A percentile compares a stretch with the other conserved stretches of the same genome.
These are phyloP conservation scores for Kuraishia hungarica DNA, from an alignment of 805 yeast genomes.

Conservation along the genomic window DNA sequence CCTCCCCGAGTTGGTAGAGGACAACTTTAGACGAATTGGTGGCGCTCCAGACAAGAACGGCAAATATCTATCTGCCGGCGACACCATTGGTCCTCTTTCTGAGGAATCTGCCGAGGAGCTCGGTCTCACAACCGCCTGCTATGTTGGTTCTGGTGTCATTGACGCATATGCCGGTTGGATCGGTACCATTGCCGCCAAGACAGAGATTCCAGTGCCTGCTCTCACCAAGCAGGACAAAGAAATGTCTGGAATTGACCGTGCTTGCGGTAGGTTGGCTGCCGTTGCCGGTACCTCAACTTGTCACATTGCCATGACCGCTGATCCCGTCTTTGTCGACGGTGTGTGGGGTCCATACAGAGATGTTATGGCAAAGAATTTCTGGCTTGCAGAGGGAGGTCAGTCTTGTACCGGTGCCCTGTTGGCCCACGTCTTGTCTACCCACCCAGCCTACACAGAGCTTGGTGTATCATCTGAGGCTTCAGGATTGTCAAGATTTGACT, in stretches of 20 bases:
- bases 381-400: conserved; percentile 99
- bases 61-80: conserved; percentile 78
- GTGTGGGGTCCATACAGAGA: conserved; percentile 99
- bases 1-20: conserved; percentile 67
- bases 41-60: conserved; percentile 75
- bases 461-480: conserved; percentile 59
- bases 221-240: conserved; percentile 40
- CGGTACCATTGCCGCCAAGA: conserved; percentile 92
- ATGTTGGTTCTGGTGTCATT: conserved; percentile 92
- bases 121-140: conserved; percentile 72
- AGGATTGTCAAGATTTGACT: conserved; percentile 71
- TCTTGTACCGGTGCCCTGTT: conserved; percentile 92
- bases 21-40: conserved; percentile 73
- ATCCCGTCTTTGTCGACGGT: conserved; percentile 86
- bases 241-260: conserved; percentile 41
- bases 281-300: conserved; percentile 99
- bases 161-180: conserved; percentile 99
- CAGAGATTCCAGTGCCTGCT: conserved; percentile 48
- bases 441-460: conserved; percentile 79
- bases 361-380: conserved; percentile 79
- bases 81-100: conserved; percentile 68
- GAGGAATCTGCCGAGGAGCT: conserved; percentile 66
- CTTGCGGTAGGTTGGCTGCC: conserved; percentile 87
- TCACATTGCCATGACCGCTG: conserved; percentile 79
- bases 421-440: conserved; percentile 80